Percentiles rank a stretch among this genome's conserved stretches.
Conservation (phyloP, 768 basidiomycete species). For the Boletus reticulatus region DNA sequence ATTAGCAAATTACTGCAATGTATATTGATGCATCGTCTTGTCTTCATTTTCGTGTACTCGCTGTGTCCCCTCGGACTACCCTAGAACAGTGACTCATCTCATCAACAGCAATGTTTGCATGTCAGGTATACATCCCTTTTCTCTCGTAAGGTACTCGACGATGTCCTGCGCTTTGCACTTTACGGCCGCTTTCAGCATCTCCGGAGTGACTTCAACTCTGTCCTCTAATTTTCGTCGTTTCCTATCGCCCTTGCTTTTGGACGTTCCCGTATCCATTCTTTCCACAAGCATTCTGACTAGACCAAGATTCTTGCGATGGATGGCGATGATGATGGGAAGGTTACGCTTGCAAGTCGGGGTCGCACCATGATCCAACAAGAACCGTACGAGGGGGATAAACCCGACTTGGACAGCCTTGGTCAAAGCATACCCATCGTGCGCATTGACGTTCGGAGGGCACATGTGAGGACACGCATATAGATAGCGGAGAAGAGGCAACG, state of each 20-base stretch:
- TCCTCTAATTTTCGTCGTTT: constrained; percentile 62
- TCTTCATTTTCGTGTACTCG: constrained; percentile 1
- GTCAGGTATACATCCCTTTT: constrained; percentile 74
- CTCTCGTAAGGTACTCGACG: constrained; percentile 62
- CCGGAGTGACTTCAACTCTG: constrained; percentile 48
- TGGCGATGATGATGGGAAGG: constrained; percentile 74
- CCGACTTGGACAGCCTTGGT: constrained; percentile 70
- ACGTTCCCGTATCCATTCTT: constrained; percentile 31
- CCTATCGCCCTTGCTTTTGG: constrained; percentile 15
- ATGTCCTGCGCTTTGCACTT: constrained; percentile 65
- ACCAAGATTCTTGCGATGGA: constrained; percentile 61
- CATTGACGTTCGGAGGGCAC: constrained; percentile 51
- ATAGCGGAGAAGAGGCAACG: constrained; percentile 61
- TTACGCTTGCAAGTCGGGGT: constrained; percentile 60
- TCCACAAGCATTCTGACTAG: constrained; percentile 81
- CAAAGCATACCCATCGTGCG: constrained; percentile 79
- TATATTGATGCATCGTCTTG: constrained; percentile 14
- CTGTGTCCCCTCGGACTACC: background rate
- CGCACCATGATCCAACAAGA: constrained; percentile 71
- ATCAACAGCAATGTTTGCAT: constrained; percentile 57
- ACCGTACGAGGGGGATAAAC: constrained; percentile 61
- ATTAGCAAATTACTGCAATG: constrained; percentile 16
- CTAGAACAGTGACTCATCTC: constrained; percentile 20
- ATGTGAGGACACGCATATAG: constrained; percentile 45
- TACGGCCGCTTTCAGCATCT: constrained; percentile 67